Evolutionary conservation across 495 filamentous ascomycete species (phyloP), one percentile per base, ranked within the genome.

Genomic region (Podospora pseudocomata): DNA sequence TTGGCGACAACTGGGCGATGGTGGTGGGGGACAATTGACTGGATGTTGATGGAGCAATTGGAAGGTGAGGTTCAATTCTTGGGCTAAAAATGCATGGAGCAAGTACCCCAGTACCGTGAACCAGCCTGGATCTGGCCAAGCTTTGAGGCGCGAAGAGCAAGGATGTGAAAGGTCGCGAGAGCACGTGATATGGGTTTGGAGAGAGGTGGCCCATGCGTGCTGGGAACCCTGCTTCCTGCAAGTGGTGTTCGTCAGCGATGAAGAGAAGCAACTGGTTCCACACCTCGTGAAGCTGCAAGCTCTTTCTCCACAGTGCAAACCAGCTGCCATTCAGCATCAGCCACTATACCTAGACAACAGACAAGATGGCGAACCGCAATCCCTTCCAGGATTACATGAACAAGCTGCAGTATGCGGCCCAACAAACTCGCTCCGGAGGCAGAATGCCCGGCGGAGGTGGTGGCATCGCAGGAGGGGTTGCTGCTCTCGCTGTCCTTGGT

Each of bases 401-500:
- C 68, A 68, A 67, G 63, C 68, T 82, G 71, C 75, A 76, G 66
- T 68, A 71, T 34, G 68, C 65, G 7, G 72, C 74, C 19, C 71
- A 61, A 66, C 20, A 65, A 19, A 26, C 69, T 44, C 67, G 72
- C 72, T 75, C 69, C 70, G 74, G 74, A 71, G 63, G 58, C 20
- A 30, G 60, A 19, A 54, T 30, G 27, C n/a, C 44, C 61, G 71
- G 76, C 53, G 80, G 80, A 58, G 78, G 79, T 63, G 61, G 57
- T 20, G 68, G 67, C 27, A n/a, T 73, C 15, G 68, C 69, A 44
- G 80, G 70, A 70, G 81, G 66, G 57, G 62, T 78, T 34, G 77
- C 65, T 27, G 80, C 73, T 26, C 39, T 82, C 6, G 82, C 80
- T 57, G 83, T 87, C 62, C 67, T 97, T 23, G 90, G 86, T 70